Percentiles rank a stretch among this genome's conserved stretches.
Evolutionary conservation across 2,329 filamentous ascomycete species (phyloP).

Genomic region (Alternaria metachromatica): DNA sequence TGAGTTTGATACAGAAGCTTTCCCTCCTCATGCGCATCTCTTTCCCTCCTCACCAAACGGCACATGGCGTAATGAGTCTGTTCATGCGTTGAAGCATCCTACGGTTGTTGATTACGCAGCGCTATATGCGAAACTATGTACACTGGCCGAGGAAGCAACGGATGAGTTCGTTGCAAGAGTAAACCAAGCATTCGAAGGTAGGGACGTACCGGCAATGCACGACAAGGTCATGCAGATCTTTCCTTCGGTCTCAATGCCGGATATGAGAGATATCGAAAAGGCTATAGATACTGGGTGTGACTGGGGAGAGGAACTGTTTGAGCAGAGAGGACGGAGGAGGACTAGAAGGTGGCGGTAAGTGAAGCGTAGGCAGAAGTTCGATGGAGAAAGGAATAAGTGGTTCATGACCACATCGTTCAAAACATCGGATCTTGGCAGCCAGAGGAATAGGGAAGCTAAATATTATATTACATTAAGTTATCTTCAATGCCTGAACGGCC

Average conservation of each 20-base stretch:
- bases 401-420: not conserved
- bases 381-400: not conserved
- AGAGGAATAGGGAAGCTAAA: not conserved
- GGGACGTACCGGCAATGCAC: slow-evolving; percentile 12
- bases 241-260: slow-evolving; percentile 7
- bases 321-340: not conserved
- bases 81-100: not conserved
- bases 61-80: slow-evolving; percentile 1
- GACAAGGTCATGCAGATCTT: not conserved
- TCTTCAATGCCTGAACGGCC: not conserved
- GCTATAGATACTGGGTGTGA: not conserved
- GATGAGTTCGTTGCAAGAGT: slow-evolving; percentile 1
- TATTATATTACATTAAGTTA: not conserved
- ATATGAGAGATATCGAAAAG: not conserved
- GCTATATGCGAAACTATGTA: not conserved
- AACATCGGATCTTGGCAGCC: not conserved
- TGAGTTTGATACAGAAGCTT: slow-evolving; percentile 12
- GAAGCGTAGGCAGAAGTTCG: not conserved
- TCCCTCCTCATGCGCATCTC: slow-evolving; percentile 9
- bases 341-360: not conserved
- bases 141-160: slow-evolving; percentile 1
- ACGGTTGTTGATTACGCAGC: not conserved
- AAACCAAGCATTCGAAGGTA: slow-evolving; percentile 20
- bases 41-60: slow-evolving; percentile 19
- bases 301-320: slow-evolving; percentile 6